Evolutionary conservation across 2,329 filamentous ascomycete species (phyloP).

Genomic region (Achaetomium macrosporum): DNA sequence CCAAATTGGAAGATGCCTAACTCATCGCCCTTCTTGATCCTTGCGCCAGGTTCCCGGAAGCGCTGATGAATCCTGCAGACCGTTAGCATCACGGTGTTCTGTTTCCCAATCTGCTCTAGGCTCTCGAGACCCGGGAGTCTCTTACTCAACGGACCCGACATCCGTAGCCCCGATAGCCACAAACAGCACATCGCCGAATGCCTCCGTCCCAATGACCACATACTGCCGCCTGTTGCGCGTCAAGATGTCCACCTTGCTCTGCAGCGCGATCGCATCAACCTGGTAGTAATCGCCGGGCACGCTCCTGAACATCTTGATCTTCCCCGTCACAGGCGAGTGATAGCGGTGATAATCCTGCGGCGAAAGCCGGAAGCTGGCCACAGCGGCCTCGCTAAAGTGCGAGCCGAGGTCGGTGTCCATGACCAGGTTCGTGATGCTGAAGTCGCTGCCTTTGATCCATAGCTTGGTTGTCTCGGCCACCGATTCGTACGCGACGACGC

Average conservation of each 20-base stretch:
- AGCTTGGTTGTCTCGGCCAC: constrained; percentile 30
- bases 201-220: constrained; percentile 32
- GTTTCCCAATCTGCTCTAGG: no score
- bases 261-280: constrained; percentile 33
- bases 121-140: background rate
- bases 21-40: constrained; percentile 1
- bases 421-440: constrained; percentile 36
- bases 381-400: constrained; percentile 31
- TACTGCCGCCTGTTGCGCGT: constrained; percentile 34
- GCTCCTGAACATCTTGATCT: constrained; percentile 32
- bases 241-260: constrained; percentile 33
- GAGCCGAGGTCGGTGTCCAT: constrained; percentile 30
- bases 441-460: constrained; percentile 41
- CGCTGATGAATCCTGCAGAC: background rate
- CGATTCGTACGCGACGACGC: constrained; percentile 32
- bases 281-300: constrained; percentile 39
- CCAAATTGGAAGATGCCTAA: constrained; percentile 4
- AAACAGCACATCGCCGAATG: constrained; percentile 38
- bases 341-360: constrained; percentile 43
- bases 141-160: constrained; percentile 36
- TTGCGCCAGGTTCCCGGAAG: background rate
- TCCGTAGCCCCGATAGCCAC: constrained; percentile 37
- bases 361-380: constrained; percentile 37
- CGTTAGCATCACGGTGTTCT: background rate
- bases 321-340: constrained; percentile 38